Conservation (phyloP, 1,284 basidiomycete species). For the Kwoniella shivajii region DNA sequence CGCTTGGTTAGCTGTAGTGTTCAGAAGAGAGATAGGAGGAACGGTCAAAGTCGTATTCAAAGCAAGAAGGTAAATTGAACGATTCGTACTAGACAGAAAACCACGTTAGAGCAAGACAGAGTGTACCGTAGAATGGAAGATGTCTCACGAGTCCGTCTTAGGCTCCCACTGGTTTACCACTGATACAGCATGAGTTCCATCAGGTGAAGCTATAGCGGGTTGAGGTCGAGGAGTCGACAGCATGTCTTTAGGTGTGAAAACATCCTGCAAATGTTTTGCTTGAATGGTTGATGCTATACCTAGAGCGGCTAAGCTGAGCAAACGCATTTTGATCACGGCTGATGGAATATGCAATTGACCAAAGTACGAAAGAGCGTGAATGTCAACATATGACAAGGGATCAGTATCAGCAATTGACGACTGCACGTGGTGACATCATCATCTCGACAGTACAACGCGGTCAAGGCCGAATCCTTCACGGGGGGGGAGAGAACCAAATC, state of each 20-base stretch:
- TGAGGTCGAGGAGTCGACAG: slow-evolving; percentile 71
- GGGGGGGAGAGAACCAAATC: too few relatives aligned
- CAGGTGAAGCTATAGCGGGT: slow-evolving; percentile 64
- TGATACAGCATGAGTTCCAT: slow-evolving; percentile 68
- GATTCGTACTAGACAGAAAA: slow-evolving; percentile 61
- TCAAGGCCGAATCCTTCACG: not conserved
- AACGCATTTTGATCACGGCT: not conserved
- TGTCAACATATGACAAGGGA: too few relatives aligned
- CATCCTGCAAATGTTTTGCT: slow-evolving; percentile 2
- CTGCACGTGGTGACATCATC: slow-evolving; percentile 3
- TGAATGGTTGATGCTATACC: not conserved
- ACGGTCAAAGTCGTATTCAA: slow-evolving; percentile 32
- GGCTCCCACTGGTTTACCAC: slow-evolving; percentile 70
- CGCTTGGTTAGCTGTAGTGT: slow-evolving; percentile 20
- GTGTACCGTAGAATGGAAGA: not conserved
- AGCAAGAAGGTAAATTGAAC: slow-evolving; percentile 62
- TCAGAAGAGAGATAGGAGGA: slow-evolving; percentile 29
- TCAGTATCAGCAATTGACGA: too few relatives aligned
- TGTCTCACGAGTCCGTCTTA: slow-evolving; percentile 64
- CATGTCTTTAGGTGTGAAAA: slow-evolving; percentile 58
- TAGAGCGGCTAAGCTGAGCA: not conserved
- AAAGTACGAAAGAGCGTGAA: too few relatives aligned
- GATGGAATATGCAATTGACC: too few relatives aligned
- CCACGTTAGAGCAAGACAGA: not conserved
- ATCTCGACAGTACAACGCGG: not conserved